Conservation (phyloP, 225 moss, liverwort and hornwort species). For the Pseudoscleropodium purum region DNA sequence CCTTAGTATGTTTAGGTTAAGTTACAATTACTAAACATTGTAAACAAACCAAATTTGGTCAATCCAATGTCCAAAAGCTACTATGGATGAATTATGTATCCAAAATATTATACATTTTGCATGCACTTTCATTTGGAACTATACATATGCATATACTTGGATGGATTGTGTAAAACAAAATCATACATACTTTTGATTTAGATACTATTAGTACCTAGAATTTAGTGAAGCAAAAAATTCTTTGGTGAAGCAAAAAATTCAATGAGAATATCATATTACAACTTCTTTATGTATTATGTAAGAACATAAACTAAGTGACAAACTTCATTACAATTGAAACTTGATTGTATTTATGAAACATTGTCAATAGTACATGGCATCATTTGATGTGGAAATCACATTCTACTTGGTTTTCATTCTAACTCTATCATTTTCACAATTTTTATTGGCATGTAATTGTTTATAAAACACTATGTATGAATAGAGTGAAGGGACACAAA, state of each 20-base stretch:
- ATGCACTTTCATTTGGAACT: background rate
- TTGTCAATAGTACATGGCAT: background rate
- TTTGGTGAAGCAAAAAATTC: background rate
- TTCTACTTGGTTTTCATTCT: fast-evolving
- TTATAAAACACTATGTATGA: background rate
- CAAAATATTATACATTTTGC: background rate
- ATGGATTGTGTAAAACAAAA: background rate
- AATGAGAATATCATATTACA: too few species aligned
- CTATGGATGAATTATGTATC: fast-evolving
- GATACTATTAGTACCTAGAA: background rate
- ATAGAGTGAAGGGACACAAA: background rate
- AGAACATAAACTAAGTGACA: background rate
- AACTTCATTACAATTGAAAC: background rate
- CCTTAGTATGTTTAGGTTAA: background rate
- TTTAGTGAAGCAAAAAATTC: background rate
- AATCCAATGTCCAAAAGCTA: background rate
- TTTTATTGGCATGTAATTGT: background rate
- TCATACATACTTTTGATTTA: background rate
- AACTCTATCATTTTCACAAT: background rate
- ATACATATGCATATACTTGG: background rate
- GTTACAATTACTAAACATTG: background rate
- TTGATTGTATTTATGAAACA: background rate
- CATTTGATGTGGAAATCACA: background rate
- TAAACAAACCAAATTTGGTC: too few species aligned
- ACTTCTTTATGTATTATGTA: background rate